Evolutionary conservation across 164 flowering plant genomes (phyloP).

Genomic region (Kalanchoe fedtschenkoi): DNA sequence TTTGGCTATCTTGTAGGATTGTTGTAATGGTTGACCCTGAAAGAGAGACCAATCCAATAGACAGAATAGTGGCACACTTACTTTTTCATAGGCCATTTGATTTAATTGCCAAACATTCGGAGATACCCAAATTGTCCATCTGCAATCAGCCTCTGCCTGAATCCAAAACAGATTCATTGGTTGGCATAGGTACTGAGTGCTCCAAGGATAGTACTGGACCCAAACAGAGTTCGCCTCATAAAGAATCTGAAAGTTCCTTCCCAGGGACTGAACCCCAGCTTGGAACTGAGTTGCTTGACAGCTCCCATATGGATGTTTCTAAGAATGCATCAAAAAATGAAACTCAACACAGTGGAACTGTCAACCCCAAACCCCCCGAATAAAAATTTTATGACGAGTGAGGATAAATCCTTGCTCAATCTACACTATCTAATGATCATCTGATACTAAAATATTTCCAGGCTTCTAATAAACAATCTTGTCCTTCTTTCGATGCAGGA

Average conservation of each 20-base stretch:
- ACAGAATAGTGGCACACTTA: conserved; percentile 73
- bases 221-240: conserved; percentile 13
- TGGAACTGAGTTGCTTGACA: conserved; percentile 18
- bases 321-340: conserved; percentile 31
- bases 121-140: conserved; percentile 37
- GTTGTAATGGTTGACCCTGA: conserved; percentile 33
- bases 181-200: conserved; percentile 15
- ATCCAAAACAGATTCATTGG: conserved; percentile 15
- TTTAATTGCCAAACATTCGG: conserved; percentile 22
- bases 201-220: conserved; percentile 17
- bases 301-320: conserved; percentile 19
- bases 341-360: conserved; percentile 12
- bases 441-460: background rate
- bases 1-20: conserved; percentile 21
- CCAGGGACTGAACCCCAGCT: conserved; percentile 14
- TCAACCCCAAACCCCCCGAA: background rate
- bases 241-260: conserved; percentile 20
- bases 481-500: background rate
- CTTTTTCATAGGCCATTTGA: conserved; percentile 65
- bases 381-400: background rate
- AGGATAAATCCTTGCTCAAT: background rate
- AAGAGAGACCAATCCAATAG: conserved; percentile 78
- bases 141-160: conserved; percentile 23
- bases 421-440: background rate
- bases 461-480: background rate